These are phyloP conservation scores for Trichoderma atroviride DNA, from an alignment of 2,329 filamentous ascomycete species.

Conservation along the genomic window DNA sequence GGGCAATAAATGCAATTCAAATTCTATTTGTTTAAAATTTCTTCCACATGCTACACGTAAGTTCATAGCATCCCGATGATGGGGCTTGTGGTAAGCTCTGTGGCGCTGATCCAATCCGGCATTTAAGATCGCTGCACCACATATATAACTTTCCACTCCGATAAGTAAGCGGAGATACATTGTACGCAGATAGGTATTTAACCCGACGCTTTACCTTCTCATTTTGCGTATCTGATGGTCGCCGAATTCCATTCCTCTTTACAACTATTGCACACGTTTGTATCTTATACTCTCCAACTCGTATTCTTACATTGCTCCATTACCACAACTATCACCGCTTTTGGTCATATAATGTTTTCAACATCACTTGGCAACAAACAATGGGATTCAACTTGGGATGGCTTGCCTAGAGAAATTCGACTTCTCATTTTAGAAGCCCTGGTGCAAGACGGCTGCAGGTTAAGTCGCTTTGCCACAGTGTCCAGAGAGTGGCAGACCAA, in stretches of 20 bases:
- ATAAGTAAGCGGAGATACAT: neutral
- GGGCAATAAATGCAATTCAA: neutral
- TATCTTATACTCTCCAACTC: constrained; percentile 6
- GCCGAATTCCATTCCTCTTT: neutral
- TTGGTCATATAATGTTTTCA: constrained; percentile 1
- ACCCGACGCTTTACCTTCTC: neutral
- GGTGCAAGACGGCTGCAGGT: constrained; percentile 31
- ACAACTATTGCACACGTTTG: neutral
- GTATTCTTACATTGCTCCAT: neutral
- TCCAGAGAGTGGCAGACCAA: constrained; percentile 39
- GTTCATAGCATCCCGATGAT: too few species aligned
- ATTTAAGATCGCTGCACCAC: neutral
- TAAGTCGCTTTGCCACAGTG: constrained; percentile 35
- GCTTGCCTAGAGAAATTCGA: constrained; percentile 10
- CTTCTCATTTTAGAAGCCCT: constrained; percentile 32
- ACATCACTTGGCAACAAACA: neutral
- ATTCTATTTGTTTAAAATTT: neutral
- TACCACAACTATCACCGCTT: neutral
- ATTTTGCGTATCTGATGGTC: neutral
- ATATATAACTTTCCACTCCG: too few species aligned
- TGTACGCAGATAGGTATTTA: neutral
- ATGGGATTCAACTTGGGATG: constrained; percentile 12
- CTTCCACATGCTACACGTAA: neutral
- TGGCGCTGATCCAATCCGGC: too few species aligned
- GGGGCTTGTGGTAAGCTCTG: too few species aligned